phyloP scores from a whole-genome alignment of 2,329 filamentous ascomycete genomes.

The Lojkania enalia region DNA sequence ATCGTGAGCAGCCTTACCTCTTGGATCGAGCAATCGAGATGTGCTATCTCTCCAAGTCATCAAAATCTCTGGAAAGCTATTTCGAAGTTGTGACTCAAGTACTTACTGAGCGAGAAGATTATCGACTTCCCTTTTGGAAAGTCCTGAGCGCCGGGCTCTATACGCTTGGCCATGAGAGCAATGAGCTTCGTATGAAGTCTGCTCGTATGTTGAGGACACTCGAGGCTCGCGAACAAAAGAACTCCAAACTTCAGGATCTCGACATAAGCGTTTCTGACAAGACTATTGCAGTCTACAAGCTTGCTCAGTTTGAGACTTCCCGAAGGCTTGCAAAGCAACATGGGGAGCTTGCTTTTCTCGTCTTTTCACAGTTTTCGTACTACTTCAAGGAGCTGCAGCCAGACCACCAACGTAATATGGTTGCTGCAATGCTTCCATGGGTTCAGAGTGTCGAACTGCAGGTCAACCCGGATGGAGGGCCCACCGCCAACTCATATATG shows the following conservation, averaged over 20 bases:
- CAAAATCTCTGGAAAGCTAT: slow-evolving; percentile 90
- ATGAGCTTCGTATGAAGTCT: slow-evolving; percentile 85
- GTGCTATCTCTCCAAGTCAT: slow-evolving; percentile 80
- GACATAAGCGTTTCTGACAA: slow-evolving; percentile 99
- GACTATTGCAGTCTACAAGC: slow-evolving; percentile 96
- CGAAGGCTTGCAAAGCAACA: slow-evolving; percentile 87
- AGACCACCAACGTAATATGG: slow-evolving; percentile 86
- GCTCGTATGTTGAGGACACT: slow-evolving; percentile 77
- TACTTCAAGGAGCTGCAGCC: slow-evolving; percentile 89
- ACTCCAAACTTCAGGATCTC: slow-evolving; percentile 92
- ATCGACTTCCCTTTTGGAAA: slow-evolving; percentile 87
- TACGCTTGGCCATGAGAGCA: slow-evolving; percentile 88
- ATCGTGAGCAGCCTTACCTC: slow-evolving; percentile 81
- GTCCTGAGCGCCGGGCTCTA: slow-evolving; percentile 86
- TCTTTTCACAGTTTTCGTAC: slow-evolving; percentile 93
- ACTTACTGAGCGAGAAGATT: slow-evolving; percentile 78
- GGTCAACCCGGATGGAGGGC: slow-evolving; percentile 86
- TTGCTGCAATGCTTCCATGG: slow-evolving; percentile 94
- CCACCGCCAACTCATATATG: slow-evolving; percentile 90
- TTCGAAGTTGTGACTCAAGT: slow-evolving; percentile 91
- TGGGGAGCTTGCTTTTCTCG: slow-evolving; percentile 83
- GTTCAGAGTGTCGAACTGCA: slow-evolving; percentile 92
- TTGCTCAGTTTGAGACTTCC: slow-evolving; percentile 95
- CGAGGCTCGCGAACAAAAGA: slow-evolving; percentile 80
- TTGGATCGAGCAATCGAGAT: slow-evolving; percentile 88